Conservation (phyloP, 345 rosid genomes). For the sweet orange (Citrus sinensis) region DVS_A1.0 CM039161.1:2651001-2651500, state of each 20-base stretch:
- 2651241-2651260: conserved; percentile 56
- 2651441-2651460: conserved; percentile 45
- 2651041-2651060: conserved; percentile 84
- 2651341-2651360: conserved; percentile 48
- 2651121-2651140: conserved; percentile 49
- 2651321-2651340: conserved; percentile 49
- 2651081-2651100: conserved; percentile 52
- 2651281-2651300: conserved; percentile 50
- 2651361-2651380: conserved; percentile 39
- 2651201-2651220: conserved; percentile 13
- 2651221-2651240: conserved; percentile 62
- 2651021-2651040: conserved; percentile 94
- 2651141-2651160: conserved; percentile 14
- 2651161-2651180: neutral
- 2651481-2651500: conserved; percentile 26
- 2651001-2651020: conserved; percentile 98
- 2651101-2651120: conserved; percentile 52
- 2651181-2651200: neutral
- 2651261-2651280: conserved; percentile 61
- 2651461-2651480: conserved; percentile 25
- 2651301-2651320: conserved; percentile 48
- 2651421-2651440: conserved; percentile 46
- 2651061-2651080: conserved; percentile 73
- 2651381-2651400: conserved; percentile 37
- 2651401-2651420: conserved; percentile 50